phyloP scores from a whole-genome alignment of 495 filamentous ascomycete species.

The Aspergillus baeticus region DNA sequence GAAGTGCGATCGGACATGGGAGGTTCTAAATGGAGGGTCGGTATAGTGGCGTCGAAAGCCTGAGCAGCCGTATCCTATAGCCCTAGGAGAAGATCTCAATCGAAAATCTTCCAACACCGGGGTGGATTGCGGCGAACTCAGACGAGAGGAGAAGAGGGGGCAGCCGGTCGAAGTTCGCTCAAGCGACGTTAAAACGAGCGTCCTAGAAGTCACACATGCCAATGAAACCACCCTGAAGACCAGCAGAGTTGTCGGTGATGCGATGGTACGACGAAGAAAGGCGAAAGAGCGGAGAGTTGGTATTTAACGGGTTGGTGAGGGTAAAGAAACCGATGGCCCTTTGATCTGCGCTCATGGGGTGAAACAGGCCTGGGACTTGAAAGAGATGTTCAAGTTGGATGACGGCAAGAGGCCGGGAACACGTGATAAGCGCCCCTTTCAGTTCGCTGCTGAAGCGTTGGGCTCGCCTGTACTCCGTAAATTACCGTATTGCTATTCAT shows the following conservation, averaged over 20 bases:
- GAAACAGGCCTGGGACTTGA: slow-evolving; percentile 19
- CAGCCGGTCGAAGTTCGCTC: slow-evolving; percentile 39
- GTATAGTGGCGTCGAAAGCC: slow-evolving; percentile 15
- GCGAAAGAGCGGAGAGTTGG: slow-evolving; percentile 14
- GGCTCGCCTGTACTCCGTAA: slow-evolving; percentile 12
- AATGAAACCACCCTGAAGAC: slow-evolving; percentile 21
- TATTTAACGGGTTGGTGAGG: slow-evolving; percentile 27
- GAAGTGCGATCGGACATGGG: slow-evolving; percentile 47
- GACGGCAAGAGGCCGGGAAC: slow-evolving; percentile 38
- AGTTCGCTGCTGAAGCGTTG: too few species aligned
- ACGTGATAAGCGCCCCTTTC: too few species aligned
- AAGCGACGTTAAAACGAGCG: slow-evolving; percentile 37
- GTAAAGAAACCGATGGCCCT: slow-evolving; percentile 30
- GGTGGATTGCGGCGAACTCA: slow-evolving; percentile 13
- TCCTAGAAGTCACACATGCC: slow-evolving; percentile 43
- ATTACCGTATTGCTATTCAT: slow-evolving; percentile 5
- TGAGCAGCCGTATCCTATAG: slow-evolving; percentile 11
- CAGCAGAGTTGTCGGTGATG: slow-evolving; percentile 10
- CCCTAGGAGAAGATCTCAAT: slow-evolving; percentile 24
- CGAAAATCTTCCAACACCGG: slow-evolving; percentile 16
- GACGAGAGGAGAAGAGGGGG: slow-evolving; percentile 12
- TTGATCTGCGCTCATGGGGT: slow-evolving; percentile 25
- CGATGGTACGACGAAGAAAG: neutral
- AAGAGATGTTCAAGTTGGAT: slow-evolving; percentile 34
- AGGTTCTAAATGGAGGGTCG: slow-evolving; percentile 15